These are phyloP conservation scores for Mrakia gelida DNA, from an alignment of 768 basidiomycete species.

Conservation along the genomic window DNA sequence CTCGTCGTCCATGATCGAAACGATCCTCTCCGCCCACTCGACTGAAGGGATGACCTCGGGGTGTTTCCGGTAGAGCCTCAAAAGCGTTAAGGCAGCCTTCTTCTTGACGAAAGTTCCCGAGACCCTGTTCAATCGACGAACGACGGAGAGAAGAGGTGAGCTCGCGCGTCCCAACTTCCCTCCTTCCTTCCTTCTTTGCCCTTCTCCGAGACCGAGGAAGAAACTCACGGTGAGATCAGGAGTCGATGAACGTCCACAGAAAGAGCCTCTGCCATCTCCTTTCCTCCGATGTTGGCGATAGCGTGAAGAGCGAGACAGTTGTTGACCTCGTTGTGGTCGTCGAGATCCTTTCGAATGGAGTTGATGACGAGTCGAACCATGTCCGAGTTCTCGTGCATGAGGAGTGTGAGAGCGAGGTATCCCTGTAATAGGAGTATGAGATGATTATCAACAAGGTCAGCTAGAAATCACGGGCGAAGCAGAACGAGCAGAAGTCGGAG, in stretches of 20 bases:
- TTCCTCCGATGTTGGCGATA: constrained; percentile 95
- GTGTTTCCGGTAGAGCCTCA: constrained; percentile 92
- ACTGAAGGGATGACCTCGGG: constrained; percentile 86
- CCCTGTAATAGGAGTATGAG: constrained; percentile 55
- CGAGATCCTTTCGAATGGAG: constrained; percentile 94
- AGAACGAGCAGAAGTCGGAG: not conserved
- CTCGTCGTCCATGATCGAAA: constrained; percentile 90
- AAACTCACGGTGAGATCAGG: constrained; percentile 80
- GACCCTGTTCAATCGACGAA: constrained; percentile 55
- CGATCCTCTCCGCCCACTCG: constrained; percentile 93
- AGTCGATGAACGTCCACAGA: constrained; percentile 89
- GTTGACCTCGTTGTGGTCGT: constrained; percentile 87
- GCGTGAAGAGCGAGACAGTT: constrained; percentile 97
- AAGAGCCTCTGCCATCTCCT: constrained; percentile 96
- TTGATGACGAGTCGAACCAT: constrained; percentile 95
- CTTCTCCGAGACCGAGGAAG: not conserved
- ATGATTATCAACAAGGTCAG: not conserved
- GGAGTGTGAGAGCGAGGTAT: constrained; percentile 89
- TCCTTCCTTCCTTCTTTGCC: not conserved
- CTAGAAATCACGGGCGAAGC: not conserved
- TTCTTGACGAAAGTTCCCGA: constrained; percentile 95
- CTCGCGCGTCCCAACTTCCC: not conserved
- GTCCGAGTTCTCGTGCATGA: constrained; percentile 99
- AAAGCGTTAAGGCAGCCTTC: constrained; percentile 89
- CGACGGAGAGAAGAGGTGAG: not conserved